A percentile compares a stretch with the other conserved stretches of the same genome.
phyloP scores from a whole-genome alignment of 73 alveolate genomes.

The Paramecium sonneborni region DNA sequence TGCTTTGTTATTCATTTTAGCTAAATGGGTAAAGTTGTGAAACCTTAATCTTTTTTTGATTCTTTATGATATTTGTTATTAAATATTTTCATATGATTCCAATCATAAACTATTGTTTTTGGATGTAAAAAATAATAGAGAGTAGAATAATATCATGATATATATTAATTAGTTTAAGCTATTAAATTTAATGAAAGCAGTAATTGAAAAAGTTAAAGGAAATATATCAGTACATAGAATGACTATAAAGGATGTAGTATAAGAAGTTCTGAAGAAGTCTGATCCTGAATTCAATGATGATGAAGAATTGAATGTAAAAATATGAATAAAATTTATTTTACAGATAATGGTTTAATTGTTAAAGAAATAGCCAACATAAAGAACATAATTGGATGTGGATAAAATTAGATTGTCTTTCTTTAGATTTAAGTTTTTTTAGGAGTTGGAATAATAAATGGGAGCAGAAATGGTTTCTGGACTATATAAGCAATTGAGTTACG shows the following conservation, averaged over 20 bases:
- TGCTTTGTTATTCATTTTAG: conserved; percentile 32
- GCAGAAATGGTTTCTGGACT: neutral
- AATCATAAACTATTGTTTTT: too few relatives aligned
- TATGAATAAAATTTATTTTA: neutral
- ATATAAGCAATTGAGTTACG: conserved; percentile 39
- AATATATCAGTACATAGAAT: neutral
- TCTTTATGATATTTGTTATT: neutral
- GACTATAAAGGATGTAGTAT: neutral
- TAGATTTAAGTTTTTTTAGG: conserved; percentile 40
- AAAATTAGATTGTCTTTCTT: conserved; percentile 50
- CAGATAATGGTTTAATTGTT: neutral
- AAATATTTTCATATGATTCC: too few relatives aligned
- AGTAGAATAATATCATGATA: too few relatives aligned
- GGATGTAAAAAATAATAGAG: too few relatives aligned
- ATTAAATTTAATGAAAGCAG: neutral
- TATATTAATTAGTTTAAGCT: too few relatives aligned
- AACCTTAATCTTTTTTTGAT: neutral
- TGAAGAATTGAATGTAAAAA: neutral
- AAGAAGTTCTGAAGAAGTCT: neutral
- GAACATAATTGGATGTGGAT: conserved; percentile 14
- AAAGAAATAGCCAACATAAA: neutral
- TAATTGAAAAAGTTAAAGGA: neutral
- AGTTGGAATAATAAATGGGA: conserved; percentile 46
- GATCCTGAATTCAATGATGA: conserved; percentile 6
- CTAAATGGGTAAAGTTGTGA: conserved; percentile 40